Evolutionary conservation across 371 early-diverging fungal species (phyloP).

Genomic region (Apophysomyces ossiformis): DNA sequence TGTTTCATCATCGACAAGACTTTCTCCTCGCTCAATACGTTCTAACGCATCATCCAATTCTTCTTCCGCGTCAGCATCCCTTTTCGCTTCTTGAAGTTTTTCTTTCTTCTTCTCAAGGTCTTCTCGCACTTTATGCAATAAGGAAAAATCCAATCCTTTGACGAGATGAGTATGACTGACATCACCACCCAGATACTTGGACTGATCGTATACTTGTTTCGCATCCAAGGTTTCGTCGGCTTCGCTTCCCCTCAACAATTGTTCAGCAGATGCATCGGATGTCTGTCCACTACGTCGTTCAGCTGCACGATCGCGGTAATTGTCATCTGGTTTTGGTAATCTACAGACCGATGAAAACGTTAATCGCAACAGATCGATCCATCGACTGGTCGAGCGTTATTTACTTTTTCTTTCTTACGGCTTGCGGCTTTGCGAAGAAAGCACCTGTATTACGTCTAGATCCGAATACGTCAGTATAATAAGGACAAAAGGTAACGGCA

Average conservation of each 20-base stretch:
- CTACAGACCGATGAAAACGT: not conserved
- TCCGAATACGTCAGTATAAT: slow-evolving; percentile 13
- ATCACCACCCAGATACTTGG: slow-evolving; percentile 91
- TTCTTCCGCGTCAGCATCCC: slow-evolving; percentile 23
- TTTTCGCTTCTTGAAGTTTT: slow-evolving; percentile 13
- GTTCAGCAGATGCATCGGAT: slow-evolving; percentile 33
- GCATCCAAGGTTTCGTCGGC: slow-evolving; percentile 49
- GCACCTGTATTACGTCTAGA: slow-evolving; percentile 40
- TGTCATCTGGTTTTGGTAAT: slow-evolving; percentile 22
- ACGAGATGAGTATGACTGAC: slow-evolving; percentile 88
- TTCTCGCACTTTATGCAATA: slow-evolving; percentile 70
- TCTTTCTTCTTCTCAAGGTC: slow-evolving; percentile 28
- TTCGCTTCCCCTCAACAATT: slow-evolving; percentile 31
- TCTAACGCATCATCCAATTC: slow-evolving; percentile 18
- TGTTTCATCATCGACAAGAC: not conserved
- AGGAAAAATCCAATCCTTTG: slow-evolving; percentile 87
- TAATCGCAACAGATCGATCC: not conserved
- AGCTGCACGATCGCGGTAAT: slow-evolving; percentile 85
- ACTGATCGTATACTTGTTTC: slow-evolving; percentile 71
- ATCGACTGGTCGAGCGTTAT: not conserved
- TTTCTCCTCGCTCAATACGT: slow-evolving; percentile 12
- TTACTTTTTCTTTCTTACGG: slow-evolving; percentile 48
- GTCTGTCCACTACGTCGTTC: slow-evolving; percentile 73
- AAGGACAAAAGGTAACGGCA: slow-evolving; percentile 23
- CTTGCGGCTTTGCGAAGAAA: slow-evolving; percentile 52